Conservation (phyloP, 1,139 yeast genomes). For the Meyerozyma carpophila region DNA sequence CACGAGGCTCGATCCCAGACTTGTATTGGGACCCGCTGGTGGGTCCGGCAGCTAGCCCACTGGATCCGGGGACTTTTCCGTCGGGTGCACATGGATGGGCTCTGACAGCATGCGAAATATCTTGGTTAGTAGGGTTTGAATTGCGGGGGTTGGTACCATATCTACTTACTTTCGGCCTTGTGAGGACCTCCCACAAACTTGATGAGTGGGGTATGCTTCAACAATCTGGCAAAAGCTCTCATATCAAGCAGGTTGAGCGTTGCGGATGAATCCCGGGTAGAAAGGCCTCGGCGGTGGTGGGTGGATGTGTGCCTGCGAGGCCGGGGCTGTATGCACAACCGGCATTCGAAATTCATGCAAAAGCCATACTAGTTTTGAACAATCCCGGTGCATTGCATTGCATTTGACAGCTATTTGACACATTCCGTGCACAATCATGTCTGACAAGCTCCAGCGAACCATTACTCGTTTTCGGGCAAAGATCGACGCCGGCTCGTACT, state of each 20-base stretch:
- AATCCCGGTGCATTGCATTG: neutral
- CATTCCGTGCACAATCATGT: neutral
- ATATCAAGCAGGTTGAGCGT: slow-evolving; percentile 11
- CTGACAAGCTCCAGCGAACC: slow-evolving; percentile 2
- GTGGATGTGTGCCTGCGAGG: neutral
- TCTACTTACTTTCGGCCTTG: slow-evolving; percentile 44
- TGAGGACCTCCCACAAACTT: slow-evolving; percentile 60
- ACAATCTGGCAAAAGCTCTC: slow-evolving; percentile 27
- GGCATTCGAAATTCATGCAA: neutral
- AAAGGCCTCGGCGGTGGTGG: neutral
- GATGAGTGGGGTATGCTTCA: slow-evolving; percentile 50
- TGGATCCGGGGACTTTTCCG: slow-evolving; percentile 41
- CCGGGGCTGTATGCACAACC: neutral
- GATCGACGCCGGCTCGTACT: slow-evolving; percentile 70
- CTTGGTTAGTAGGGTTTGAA: neutral
- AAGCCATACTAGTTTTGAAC: neutral
- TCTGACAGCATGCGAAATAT: slow-evolving; percentile 18
- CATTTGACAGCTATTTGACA: neutral
- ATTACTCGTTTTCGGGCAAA: slow-evolving; percentile 20
- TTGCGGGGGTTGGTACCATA: slow-evolving; percentile 27
- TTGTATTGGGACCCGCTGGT: slow-evolving; percentile 21
- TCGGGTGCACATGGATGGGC: slow-evolving; percentile 51
- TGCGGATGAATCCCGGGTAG: neutral
- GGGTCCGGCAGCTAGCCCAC: slow-evolving; percentile 5
- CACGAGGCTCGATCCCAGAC: slow-evolving; percentile 32